Evolutionary conservation across 2,329 filamentous ascomycete genomes (phyloP).

Genomic region (Clonostachys solani): DNA sequence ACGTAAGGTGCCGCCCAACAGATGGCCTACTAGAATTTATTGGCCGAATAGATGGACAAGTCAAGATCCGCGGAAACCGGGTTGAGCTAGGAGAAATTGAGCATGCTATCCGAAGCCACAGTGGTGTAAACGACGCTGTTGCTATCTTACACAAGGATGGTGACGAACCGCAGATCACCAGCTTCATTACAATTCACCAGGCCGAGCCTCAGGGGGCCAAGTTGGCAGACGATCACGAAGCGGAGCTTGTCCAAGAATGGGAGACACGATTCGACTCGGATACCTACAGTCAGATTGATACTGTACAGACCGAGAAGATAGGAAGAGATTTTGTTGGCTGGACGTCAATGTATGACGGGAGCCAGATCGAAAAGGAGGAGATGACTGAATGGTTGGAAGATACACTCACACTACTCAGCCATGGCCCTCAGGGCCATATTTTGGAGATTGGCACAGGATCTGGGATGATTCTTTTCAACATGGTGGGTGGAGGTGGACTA

Average conservation of each 20-base stretch:
- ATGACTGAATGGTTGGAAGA: constrained; percentile 26
- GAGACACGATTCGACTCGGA: background rate
- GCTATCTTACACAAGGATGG: constrained; percentile 5
- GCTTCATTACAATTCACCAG: constrained; percentile 3
- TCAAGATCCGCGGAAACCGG: constrained; percentile 22
- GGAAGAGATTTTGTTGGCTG: constrained; percentile 21
- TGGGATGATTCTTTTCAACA: constrained; percentile 24
- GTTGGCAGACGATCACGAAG: constrained; percentile 7
- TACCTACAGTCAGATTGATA: background rate
- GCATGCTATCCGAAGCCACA: constrained; percentile 7
- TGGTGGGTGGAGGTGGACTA: constrained; percentile 5
- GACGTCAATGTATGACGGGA: constrained; percentile 23
- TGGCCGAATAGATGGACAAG: constrained; percentile 16
- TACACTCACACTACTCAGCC: constrained; percentile 15
- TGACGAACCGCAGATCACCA: constrained; percentile 3
- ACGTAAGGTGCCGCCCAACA: constrained; percentile 9
- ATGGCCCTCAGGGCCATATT: constrained; percentile 6
- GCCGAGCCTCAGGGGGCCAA: constrained; percentile 5
- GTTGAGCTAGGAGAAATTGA: constrained; percentile 21
- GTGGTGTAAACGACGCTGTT: constrained; percentile 9
- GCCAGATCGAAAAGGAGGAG: constrained; percentile 13
- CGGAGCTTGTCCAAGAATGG: constrained; percentile 2
- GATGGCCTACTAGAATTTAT: constrained; percentile 18
- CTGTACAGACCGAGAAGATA: constrained; percentile 1
- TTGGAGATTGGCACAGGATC: constrained; percentile 21